A percentile compares a stretch with the other conserved stretches of the same genome.
phyloP scores from a whole-genome alignment of 2,329 filamentous ascomycete genomes.

The Claviceps sorghi region DNA sequence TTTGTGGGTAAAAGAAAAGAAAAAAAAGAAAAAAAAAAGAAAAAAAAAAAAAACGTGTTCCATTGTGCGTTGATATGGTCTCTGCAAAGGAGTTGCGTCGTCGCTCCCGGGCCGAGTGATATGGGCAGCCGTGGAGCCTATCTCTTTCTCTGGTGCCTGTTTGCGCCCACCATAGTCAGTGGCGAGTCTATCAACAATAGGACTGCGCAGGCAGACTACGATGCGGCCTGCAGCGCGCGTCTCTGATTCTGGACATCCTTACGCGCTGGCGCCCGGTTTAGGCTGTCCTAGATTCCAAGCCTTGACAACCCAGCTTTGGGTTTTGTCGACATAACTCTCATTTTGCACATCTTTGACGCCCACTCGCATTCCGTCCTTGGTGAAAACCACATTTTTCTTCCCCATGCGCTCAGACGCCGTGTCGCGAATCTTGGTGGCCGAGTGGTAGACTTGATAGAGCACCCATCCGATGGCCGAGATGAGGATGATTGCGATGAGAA shows the following conservation, averaged over 20 bases:
- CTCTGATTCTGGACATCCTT: slow-evolving; percentile 1
- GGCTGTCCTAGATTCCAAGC: slow-evolving; percentile 44
- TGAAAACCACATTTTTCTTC: slow-evolving; percentile 61
- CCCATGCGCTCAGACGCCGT: slow-evolving; percentile 56
- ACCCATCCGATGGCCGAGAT: slow-evolving; percentile 45
- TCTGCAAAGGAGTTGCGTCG: too few species aligned
- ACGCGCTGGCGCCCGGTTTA: slow-evolving; percentile 11
- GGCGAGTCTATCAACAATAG: not conserved
- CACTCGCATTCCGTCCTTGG: slow-evolving; percentile 59
- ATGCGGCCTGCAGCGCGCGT: not conserved
- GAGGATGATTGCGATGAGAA: slow-evolving; percentile 48
- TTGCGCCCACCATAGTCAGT: not conserved
- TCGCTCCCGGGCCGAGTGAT: not conserved
- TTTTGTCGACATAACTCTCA: slow-evolving; percentile 60
- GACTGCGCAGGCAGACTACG: not conserved
- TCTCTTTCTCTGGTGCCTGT: slow-evolving; percentile 6
- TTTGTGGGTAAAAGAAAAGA: too few species aligned
- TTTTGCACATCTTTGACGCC: slow-evolving; percentile 53
- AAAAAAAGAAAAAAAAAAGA: too few species aligned
- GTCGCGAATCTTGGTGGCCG: slow-evolving; percentile 49
- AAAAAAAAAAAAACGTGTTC: too few species aligned
- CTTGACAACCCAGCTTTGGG: slow-evolving; percentile 54
- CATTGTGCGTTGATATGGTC: too few species aligned
- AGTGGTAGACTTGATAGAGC: slow-evolving; percentile 58
- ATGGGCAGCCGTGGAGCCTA: not conserved